Evolutionary conservation across 352 stramenopile species (phyloP), one percentile per base, ranked within the genome.

Genomic region (Phytophthora cajani): DNA sequence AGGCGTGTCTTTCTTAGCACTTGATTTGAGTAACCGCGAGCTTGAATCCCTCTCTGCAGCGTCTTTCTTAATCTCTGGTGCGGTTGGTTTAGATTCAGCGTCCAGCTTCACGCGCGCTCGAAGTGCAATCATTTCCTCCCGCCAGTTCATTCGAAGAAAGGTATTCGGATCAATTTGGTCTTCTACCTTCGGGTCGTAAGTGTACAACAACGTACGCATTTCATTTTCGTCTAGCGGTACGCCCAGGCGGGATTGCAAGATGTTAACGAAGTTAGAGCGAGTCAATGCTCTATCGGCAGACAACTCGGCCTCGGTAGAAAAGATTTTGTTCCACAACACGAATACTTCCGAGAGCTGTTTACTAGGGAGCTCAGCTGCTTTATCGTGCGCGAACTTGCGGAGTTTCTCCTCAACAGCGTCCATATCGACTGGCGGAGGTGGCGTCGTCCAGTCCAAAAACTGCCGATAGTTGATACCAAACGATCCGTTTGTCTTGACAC

Each of bases 371-470:
- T 62, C 74, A 12, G 79, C 66, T 11, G 79, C 78, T 65, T 83
- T 67, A 17, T 46, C 58, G 16, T 84, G 62, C 9, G 74, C 84
- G 40, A 67, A 78, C n/a, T 67, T 67, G 21, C 77, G 84, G 9
- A 92, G 69, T 42, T 89, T 90, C 23, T 64, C 47, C 42, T 91
- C 84, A 14, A 91, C 63, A 14, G 64, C 65, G 25, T 81, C 74
- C 19, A 91, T 79, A 27, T 80, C 72, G 8, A 77, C 55, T 21
- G 71, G 36, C 16, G 71, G 57, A 54, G 19, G 63, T 17, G 79
- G 84, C 7, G 79, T 89, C 36, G 80, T 84, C 87, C 87, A 94
- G 58, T 92, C 80, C 32, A 94, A 58, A 23, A 92, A 91, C 40
- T 88, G 74, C 3, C 73, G 72, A 53, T 91, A 92, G 36, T 92